Conservation (phyloP, 2,329 filamentous ascomycete genomes). For the Coleophoma cylindrospora region DNA sequence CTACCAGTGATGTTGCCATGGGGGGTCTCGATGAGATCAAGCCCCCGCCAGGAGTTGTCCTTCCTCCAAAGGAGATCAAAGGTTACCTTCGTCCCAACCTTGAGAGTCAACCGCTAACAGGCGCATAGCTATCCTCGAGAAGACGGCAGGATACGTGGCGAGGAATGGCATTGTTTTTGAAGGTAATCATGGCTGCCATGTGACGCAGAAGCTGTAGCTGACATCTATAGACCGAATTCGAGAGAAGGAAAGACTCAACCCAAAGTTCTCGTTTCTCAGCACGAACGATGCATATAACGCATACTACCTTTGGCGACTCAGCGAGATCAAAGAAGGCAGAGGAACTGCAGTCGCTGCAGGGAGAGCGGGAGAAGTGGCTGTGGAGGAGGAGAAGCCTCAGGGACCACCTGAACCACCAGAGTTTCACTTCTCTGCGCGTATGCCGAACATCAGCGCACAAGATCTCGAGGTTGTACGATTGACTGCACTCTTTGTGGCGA, state of each 20-base stretch:
- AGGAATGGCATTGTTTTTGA: constrained; percentile 59
- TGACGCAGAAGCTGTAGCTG: constrained; percentile 4
- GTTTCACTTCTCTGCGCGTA: constrained; percentile 90
- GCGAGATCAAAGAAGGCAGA: constrained; percentile 78
- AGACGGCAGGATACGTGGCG: constrained; percentile 88
- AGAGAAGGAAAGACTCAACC: constrained; percentile 75
- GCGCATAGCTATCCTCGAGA: constrained; percentile 67
- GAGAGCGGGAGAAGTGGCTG: constrained; percentile 57
- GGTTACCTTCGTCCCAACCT: constrained; percentile 28
- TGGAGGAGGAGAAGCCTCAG: constrained; percentile 61
- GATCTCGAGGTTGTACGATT: constrained; percentile 72
- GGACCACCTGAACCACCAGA: constrained; percentile 81
- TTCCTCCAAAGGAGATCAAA: constrained; percentile 81
- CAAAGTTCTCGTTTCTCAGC: constrained; percentile 88
- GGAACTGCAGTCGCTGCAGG: constrained; percentile 76
- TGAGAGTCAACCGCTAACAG: constrained; percentile 24
- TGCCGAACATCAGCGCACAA: constrained; percentile 95
- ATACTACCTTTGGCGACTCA: constrained; percentile 87
- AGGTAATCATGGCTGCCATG: constrained; percentile 28
- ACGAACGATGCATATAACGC: constrained; percentile 76
- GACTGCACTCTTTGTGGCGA: constrained; percentile 87
- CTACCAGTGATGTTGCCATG: constrained; percentile 41
- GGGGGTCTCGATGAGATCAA: constrained; percentile 62
- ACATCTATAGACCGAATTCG: constrained; percentile 65
- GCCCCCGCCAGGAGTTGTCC: constrained; percentile 75